Conservation (phyloP, 2,329 filamentous ascomycete genomes). For the Rachicladosporium sp. region DNA sequence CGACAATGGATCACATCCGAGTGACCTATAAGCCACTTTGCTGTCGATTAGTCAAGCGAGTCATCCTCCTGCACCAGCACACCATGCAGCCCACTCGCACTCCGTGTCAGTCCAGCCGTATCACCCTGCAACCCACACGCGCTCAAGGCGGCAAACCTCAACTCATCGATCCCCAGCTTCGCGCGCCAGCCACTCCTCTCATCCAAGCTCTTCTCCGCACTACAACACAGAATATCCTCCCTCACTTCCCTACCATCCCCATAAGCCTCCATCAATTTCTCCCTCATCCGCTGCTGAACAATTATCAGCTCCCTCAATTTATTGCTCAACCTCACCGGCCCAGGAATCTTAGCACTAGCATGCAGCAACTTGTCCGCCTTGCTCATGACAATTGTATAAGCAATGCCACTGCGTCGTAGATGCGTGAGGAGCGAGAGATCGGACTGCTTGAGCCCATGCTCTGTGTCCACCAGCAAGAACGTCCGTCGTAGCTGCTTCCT, state of each 20-base stretch:
- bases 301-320: conserved; percentile 24
- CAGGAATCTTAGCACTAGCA: conserved; percentile 15
- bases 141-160: conserved; percentile 52
- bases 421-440: conserved; percentile 47
- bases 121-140: conserved; percentile 45
- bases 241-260: conserved; percentile 30
- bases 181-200: conserved; percentile 36
- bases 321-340: conserved; percentile 16
- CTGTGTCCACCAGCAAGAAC: conserved; percentile 52
- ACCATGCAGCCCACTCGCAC: too few relatives aligned
- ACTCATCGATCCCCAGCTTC: conserved; percentile 46
- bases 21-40: too few relatives aligned
- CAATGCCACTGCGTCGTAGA: conserved; percentile 45
- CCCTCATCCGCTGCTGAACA: conserved; percentile 28
- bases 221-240: conserved; percentile 50
- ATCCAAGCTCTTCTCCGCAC: conserved; percentile 37
- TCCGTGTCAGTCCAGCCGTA: conserved; percentile 8
- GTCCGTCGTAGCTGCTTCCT: conserved; percentile 51
- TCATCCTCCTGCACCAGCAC: too few relatives aligned
- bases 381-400: conserved; percentile 53
- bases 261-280: conserved; percentile 31
- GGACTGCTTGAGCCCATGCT: conserved; percentile 49
- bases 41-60: too few relatives aligned
- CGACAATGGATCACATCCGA: too few relatives aligned
- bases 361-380: conserved; percentile 50